phyloP scores from a whole-genome alignment of 441 rosid species.

The Adansonia madagascariensis region DNA sequence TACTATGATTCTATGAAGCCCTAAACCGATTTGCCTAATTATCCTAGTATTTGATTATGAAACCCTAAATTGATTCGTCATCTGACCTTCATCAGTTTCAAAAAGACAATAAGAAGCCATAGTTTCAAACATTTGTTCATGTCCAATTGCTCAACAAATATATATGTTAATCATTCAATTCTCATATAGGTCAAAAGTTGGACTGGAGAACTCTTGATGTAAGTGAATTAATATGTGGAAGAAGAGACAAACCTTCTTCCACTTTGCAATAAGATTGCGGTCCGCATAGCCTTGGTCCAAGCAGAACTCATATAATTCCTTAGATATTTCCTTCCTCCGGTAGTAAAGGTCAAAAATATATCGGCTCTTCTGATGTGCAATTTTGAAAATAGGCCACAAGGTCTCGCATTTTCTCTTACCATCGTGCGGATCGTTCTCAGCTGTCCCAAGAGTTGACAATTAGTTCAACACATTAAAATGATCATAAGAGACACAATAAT shows the following conservation, averaged over 20 bases:
- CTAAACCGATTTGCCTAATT: background rate
- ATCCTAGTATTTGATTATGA: background rate
- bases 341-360: constrained; percentile 53
- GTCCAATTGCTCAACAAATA: background rate
- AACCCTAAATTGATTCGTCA: background rate
- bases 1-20: background rate
- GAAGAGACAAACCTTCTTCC: constrained; percentile 48
- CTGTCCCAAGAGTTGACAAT: constrained; percentile 27
- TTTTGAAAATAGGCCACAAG: constrained; percentile 63
- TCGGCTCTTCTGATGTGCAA: constrained; percentile 63
- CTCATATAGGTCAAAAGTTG: background rate
- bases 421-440: constrained; percentile 66
- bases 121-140: background rate
- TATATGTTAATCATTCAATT: background rate
- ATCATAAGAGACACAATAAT: background rate
- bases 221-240: background rate
- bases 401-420: constrained; percentile 65
- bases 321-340: constrained; percentile 57
- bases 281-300: constrained; percentile 62
- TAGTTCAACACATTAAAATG: background rate
- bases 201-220: background rate
- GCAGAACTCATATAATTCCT: constrained; percentile 60
- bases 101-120: background rate
- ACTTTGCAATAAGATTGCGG: constrained; percentile 56
- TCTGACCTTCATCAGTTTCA: background rate